Conservation (phyloP, 371 early-diverging fungal species). For the Rhizopus sp. region DNA sequence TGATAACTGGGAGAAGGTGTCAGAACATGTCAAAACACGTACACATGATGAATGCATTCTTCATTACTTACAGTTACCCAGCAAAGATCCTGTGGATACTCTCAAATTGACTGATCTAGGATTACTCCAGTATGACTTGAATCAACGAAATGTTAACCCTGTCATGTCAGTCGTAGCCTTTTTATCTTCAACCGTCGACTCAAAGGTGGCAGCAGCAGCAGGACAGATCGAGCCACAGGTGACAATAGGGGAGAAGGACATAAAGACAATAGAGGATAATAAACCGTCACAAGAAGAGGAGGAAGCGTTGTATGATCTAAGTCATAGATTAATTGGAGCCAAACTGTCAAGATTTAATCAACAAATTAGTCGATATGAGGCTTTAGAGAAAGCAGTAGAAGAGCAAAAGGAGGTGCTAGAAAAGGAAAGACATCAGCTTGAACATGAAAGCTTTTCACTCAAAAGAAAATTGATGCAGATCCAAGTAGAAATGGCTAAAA, state of each 20-base stretch:
- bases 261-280: constrained; percentile 1
- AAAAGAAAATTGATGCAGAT: constrained; percentile 50
- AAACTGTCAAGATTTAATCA: constrained; percentile 79
- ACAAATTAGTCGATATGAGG: constrained; percentile 84
- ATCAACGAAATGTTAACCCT: constrained; percentile 85
- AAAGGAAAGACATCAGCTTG: constrained; percentile 78
- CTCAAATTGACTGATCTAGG: constrained; percentile 42
- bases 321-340: constrained; percentile 68
- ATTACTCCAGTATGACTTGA: constrained; percentile 56
- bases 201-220: constrained; percentile 90
- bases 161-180: constrained; percentile 95
- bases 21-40: constrained; percentile 42
- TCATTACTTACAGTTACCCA: constrained; percentile 41
- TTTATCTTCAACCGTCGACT: constrained; percentile 91
- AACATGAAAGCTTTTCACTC: constrained; percentile 71
- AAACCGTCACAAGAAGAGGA: constrained; percentile 15
- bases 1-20: constrained; percentile 45
- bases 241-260: not conserved
- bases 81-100: constrained; percentile 72
- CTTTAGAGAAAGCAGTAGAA: constrained; percentile 69
- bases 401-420: constrained; percentile 61
- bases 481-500: constrained; percentile 48
- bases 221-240: constrained; percentile 42
- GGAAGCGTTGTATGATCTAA: constrained; percentile 39
- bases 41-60: constrained; percentile 51